These are phyloP conservation scores for Bjerkandera adusta DNA, from an alignment of 1,284 basidiomycete species.

Conservation along the genomic window DNA sequence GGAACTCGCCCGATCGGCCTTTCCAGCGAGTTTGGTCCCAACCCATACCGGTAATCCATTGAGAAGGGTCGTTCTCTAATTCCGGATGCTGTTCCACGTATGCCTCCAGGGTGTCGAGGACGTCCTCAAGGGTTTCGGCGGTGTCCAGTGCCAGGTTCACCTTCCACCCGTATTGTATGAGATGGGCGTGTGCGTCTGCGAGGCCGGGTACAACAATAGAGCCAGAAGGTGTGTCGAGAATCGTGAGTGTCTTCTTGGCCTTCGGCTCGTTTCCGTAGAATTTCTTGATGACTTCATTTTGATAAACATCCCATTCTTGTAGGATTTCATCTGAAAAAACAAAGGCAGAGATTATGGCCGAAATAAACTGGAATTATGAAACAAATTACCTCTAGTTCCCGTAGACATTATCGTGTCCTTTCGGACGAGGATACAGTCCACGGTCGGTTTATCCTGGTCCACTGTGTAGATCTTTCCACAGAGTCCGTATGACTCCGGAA, in stretches of 20 bases:
- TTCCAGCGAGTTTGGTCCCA: slow-evolving; percentile 91
- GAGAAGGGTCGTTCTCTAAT: slow-evolving; percentile 46
- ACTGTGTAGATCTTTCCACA: slow-evolving; percentile 31
- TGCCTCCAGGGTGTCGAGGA: slow-evolving; percentile 57
- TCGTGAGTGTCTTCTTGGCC: slow-evolving; percentile 34
- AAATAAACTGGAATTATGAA: slow-evolving; percentile 14
- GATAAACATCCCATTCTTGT: slow-evolving; percentile 25
- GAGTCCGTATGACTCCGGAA: slow-evolving; percentile 30
- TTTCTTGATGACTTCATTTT: slow-evolving; percentile 27
- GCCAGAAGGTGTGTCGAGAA: slow-evolving; percentile 41
- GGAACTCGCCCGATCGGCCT: slow-evolving; percentile 55
- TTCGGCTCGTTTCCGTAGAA: slow-evolving; percentile 31
- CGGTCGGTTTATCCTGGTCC: slow-evolving; percentile 26
- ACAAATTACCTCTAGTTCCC: slow-evolving; percentile 51
- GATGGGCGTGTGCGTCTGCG: slow-evolving; percentile 82
- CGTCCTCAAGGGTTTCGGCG: slow-evolving; percentile 59
- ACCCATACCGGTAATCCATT: slow-evolving; percentile 85
- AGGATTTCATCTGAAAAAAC: slow-evolving; percentile 26
- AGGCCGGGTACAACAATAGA: slow-evolving; percentile 69
- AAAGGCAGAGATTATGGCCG: too few relatives aligned
- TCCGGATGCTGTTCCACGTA: slow-evolving; percentile 62
- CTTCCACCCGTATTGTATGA: slow-evolving; percentile 70
- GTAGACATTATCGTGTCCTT: slow-evolving; percentile 52
- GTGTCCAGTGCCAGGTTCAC: slow-evolving; percentile 62
- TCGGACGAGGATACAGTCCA: slow-evolving; percentile 69